Percentiles rank a stretch among this genome's conserved stretches.
Conservation (phyloP, 768 basidiomycete genomes). For the Myochromella boudieri region DNA sequence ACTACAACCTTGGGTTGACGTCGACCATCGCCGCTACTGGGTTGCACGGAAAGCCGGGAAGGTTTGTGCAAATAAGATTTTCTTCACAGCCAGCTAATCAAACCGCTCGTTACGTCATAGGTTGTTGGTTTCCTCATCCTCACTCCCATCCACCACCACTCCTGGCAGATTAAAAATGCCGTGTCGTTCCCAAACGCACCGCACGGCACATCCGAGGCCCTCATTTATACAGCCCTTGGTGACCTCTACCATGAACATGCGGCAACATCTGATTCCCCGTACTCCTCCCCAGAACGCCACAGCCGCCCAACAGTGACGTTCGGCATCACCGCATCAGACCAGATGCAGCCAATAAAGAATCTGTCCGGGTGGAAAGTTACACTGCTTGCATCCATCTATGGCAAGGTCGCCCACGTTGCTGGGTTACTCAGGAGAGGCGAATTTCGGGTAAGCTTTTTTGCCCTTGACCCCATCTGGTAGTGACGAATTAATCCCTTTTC, state of each 20-base stretch:
- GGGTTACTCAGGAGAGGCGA: constrained; percentile 42
- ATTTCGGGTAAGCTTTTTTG: constrained; percentile 36
- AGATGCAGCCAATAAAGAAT: constrained; percentile 40
- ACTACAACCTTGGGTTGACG: constrained; percentile 55
- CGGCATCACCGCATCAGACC: constrained; percentile 44
- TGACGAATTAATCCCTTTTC: too few relatives aligned
- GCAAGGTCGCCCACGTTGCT: constrained; percentile 35
- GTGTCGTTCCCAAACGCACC: constrained; percentile 53
- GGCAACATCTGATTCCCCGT: not conserved
- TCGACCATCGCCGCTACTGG: constrained; percentile 58
- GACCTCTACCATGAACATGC: constrained; percentile 35
- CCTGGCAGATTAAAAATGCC: constrained; percentile 58
- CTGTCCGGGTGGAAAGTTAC: constrained; percentile 47
- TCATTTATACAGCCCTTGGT: constrained; percentile 48
- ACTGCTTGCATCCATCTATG: constrained; percentile 43
- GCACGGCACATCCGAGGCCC: constrained; percentile 51
- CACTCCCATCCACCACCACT: constrained; percentile 40
- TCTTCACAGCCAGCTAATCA: too few relatives aligned
- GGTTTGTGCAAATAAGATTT: constrained; percentile 19
- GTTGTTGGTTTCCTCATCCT: constrained; percentile 51
- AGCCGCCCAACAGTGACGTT: constrained; percentile 41
- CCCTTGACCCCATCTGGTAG: too few relatives aligned
- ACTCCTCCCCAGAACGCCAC: not conserved
- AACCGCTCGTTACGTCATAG: constrained; percentile 20
- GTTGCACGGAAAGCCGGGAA: constrained; percentile 40